Evolutionary conservation across 208 protist genomes (phyloP), one percentile per base, ranked within the genome.

Genomic region (Phytomonas serpens): DNA sequence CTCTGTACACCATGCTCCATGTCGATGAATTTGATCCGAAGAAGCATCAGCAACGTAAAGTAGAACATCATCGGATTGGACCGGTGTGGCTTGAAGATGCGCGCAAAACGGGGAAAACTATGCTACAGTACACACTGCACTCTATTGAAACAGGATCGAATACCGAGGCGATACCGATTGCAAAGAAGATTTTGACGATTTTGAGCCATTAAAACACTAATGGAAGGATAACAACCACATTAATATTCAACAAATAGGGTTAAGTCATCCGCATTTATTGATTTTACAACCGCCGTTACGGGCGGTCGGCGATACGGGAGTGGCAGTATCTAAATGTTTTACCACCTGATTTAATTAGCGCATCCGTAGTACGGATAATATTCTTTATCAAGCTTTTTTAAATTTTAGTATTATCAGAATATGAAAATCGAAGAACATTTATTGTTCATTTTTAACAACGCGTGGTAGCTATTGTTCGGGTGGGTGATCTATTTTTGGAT

Each of bases 71-170:
- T 29, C 4, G 14, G 2, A 33, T 40, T 11, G 2, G 36, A 16
- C 34, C 57, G 66, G 11, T 69, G 14, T 69, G 32, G 57, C 19
- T 30, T n/a, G 66, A 31, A 3, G 66, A 36, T 32, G 42, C 38
- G 29, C 19, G 57, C 11, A 69, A 69, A 32, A 69, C 11, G 61
- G 61, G 32, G 16, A 65, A 19, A 19, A 11, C 14, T 19, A 19
- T 13, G 16, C 42, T 69, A 23, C 31, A 69, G 29, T 76, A 67
- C 29, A 74, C 77, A 4, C 57, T 81, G n/a, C 65, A 69, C 6
- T 66, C 69, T 2, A 78, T 81, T 23, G 73, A 69, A 23, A 81
- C 74, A 1, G 77, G 77, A 0, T 69, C 77, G 19, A 57, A 57
- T 31, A 70, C 73, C 16, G 40, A 47, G 40, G 40, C 40, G 14